A percentile compares a stretch with the other conserved stretches of the same genome.
phyloP scores from a whole-genome alignment of 257 asterid genomes.

The Scutellaria minor region DNA sequence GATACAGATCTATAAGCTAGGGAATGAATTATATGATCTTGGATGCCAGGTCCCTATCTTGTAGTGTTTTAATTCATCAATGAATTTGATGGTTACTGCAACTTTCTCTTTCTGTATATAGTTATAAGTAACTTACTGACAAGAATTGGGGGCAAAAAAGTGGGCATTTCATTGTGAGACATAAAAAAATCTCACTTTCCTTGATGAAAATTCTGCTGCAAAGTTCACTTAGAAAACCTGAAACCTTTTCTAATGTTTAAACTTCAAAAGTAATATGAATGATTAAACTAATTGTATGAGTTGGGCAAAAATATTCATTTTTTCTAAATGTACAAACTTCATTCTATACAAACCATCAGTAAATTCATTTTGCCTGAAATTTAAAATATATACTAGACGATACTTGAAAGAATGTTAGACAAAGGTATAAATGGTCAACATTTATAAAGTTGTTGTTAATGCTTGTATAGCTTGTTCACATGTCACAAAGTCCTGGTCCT shows the following conservation, averaged over 20 bases:
- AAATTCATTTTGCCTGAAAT: neutral
- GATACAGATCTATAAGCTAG: no score
- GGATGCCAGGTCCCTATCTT: no score
- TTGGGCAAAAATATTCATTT: neutral
- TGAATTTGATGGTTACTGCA: no score
- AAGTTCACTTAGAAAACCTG: slow-evolving; percentile 7
- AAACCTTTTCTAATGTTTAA: neutral
- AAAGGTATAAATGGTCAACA: neutral
- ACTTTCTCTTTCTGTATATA: no score
- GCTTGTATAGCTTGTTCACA: no score
- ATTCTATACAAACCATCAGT: neutral
- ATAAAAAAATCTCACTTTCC: neutral
- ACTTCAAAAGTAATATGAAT: neutral
- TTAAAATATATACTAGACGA: slow-evolving; percentile 2
- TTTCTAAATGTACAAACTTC: slow-evolving; percentile 3
- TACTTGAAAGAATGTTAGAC: neutral
- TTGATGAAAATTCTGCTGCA: neutral
- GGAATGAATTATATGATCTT: no score
- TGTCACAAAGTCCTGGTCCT: no score
- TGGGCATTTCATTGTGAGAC: no score
- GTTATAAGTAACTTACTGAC: no score
- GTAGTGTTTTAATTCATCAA: no score
- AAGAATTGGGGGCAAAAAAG: no score
- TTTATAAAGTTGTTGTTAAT: no score
- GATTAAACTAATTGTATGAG: neutral